A percentile compares a stretch with the other conserved stretches of the same genome.
Evolutionary conservation across 305 asterid genomes (phyloP).

Genomic region (Plantago rigida): DNA sequence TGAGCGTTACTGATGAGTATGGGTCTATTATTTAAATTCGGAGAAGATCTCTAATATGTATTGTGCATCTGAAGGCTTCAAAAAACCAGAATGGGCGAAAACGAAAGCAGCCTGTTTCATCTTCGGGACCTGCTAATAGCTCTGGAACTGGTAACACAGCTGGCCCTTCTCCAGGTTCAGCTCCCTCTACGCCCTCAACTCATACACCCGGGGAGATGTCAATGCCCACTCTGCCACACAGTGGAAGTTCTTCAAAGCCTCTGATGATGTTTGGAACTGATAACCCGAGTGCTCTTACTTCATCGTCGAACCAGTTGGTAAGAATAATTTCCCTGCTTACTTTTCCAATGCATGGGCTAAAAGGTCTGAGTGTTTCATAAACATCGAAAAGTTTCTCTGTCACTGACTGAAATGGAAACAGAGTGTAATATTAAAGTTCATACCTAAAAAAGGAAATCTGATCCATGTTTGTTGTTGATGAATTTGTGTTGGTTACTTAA

Average conservation of each 20-base stretch:
- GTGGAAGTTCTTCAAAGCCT: conserved; percentile 76
- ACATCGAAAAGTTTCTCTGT: not conserved
- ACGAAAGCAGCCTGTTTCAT: conserved; percentile 83
- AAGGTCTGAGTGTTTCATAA: not conserved
- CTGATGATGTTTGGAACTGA: conserved; percentile 74
- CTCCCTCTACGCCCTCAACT: conserved; percentile 96
- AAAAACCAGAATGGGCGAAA: conserved; percentile 89
- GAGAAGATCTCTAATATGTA: conserved; percentile 35
- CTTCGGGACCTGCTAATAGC: conserved; percentile 98
- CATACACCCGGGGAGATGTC: conserved; percentile 96
- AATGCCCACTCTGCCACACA: conserved; percentile 80
- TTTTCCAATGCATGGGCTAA: not conserved
- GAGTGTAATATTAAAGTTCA: not conserved
- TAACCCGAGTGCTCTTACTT: conserved; percentile 68
- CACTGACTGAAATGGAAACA: not conserved
- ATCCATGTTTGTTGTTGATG: not conserved
- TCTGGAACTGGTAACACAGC: conserved; percentile 98
- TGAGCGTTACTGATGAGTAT: conserved; percentile 10
- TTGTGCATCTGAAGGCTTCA: conserved; percentile 58
- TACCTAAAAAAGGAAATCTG: not conserved
- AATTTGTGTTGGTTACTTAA: not conserved
- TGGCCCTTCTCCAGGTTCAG: conserved; percentile 99
- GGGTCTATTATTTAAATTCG: not conserved
- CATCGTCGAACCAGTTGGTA: conserved; percentile 90
- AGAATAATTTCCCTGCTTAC: conserved; percentile 9